Conservation (phyloP, 164 flowering plant species). For the Nymphaea colorata region DNA sequence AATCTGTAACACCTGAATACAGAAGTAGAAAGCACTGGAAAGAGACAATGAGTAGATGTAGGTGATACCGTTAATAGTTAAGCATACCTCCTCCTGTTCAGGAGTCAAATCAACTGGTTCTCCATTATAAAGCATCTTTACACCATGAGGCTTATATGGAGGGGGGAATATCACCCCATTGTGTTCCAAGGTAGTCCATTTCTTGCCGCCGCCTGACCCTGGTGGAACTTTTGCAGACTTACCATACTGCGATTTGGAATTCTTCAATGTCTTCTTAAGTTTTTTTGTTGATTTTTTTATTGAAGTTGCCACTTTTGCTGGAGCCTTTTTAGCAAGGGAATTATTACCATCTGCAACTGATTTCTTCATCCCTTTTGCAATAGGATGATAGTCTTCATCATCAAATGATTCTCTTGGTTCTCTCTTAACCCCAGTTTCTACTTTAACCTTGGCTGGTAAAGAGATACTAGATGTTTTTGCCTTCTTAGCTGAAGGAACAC, state of each 20-base stretch:
- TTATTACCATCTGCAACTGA: conserved; percentile 23
- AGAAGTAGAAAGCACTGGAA: not conserved
- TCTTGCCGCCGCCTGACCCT: conserved; percentile 83
- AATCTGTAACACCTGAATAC: not conserved
- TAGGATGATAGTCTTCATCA: conserved; percentile 63
- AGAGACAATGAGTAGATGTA: not conserved
- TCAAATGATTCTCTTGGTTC: conserved; percentile 29
- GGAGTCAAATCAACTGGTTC: conserved; percentile 78
- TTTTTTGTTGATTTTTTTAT: conserved; percentile 5
- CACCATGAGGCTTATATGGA: conserved; percentile 80
- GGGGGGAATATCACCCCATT: conserved; percentile 97
- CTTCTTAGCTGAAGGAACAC: conserved; percentile 42
- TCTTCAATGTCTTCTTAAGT: conserved; percentile 36
- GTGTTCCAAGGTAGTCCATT: conserved; percentile 89
- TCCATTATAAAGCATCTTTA: conserved; percentile 87
- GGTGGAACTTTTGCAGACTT: conserved; percentile 63
- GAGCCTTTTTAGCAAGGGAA: conserved; percentile 31
- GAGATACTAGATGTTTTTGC: conserved; percentile 36
- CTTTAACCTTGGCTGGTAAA: conserved; percentile 24
- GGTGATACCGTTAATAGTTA: not conserved
- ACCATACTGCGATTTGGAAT: conserved; percentile 48
- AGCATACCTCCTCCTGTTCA: conserved; percentile 82
- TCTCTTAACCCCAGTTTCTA: conserved; percentile 30
- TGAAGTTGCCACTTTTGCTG: conserved; percentile 32
- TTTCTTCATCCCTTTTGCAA: conserved; percentile 59